These are phyloP conservation scores for Phoma sp. DNA, from an alignment of 2,329 filamentous ascomycete genomes.

Conservation along the genomic window DNA sequence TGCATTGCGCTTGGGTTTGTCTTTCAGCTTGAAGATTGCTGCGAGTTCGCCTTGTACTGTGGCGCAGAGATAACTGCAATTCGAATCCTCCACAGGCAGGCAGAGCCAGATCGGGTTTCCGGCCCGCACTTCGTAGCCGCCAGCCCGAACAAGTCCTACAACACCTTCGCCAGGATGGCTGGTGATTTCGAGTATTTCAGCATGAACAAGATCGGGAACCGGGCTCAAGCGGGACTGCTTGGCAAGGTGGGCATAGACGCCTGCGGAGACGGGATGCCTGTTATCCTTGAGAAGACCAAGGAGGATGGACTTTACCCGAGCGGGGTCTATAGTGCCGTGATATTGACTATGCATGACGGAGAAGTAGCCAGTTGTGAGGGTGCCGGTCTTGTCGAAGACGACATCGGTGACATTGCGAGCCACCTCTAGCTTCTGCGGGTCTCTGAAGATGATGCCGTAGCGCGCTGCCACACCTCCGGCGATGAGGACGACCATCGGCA, in stretches of 20 bases:
- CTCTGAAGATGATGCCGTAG: slow-evolving; percentile 72
- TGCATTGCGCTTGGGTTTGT: slow-evolving; percentile 58
- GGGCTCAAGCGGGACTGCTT: slow-evolving; percentile 10
- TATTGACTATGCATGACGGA: slow-evolving; percentile 43
- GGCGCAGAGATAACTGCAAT: slow-evolving; percentile 40
- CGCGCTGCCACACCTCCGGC: slow-evolving; percentile 70
- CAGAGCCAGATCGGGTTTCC: slow-evolving; percentile 59
- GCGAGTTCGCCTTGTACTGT: slow-evolving; percentile 45
- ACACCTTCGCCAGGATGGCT: slow-evolving; percentile 55
- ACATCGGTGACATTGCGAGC: slow-evolving; percentile 68
- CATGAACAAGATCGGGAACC: slow-evolving; percentile 9
- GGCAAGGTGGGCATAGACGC: slow-evolving; percentile 43
- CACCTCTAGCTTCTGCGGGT: slow-evolving; percentile 67
- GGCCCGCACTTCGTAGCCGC: slow-evolving; percentile 44
- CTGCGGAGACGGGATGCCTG: slow-evolving; percentile 61
- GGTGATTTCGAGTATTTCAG: slow-evolving; percentile 33
- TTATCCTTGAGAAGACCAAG: slow-evolving; percentile 53
- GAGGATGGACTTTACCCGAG: slow-evolving; percentile 31
- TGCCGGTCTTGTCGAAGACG: slow-evolving; percentile 83
- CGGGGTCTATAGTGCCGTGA: slow-evolving; percentile 5
- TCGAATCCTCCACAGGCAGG: slow-evolving; percentile 41
- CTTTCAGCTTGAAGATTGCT: slow-evolving; percentile 60
- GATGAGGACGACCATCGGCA: slow-evolving; percentile 80
- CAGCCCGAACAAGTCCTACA: slow-evolving; percentile 43
- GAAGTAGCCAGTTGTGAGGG: slow-evolving; percentile 67